Evolutionary conservation across 179 eudicot genomes (phyloP), one percentile per base, ranked within the genome.

Genomic region (Drosera spatulata): DNA sequence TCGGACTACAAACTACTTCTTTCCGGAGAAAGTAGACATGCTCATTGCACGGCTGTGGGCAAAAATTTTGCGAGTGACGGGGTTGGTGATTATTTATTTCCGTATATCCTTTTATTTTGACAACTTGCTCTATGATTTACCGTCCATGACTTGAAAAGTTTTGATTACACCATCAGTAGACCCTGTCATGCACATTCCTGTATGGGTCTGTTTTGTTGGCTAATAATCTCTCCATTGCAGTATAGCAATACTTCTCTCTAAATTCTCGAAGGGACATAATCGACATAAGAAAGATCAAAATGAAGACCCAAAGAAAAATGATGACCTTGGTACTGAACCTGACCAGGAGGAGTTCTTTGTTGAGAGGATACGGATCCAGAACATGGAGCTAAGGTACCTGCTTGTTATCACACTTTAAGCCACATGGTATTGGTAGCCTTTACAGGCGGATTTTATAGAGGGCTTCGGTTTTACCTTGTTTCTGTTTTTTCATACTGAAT

Each of bases 21-120:
- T 89, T 77, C 74, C 86, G 95, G 99, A 89, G 78, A 93, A 93
- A 74, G 80, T 86, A 66, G 99, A 93, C 65, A 87, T 80, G 83
- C 80, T 93, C 37, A 86, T 93, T 63, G 70, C 77, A 58, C 91
- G 97, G 41, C 39, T 80, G 9, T 89, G 97, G 95, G 79, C 53
- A 60, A 85, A 88, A 83, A 39, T 90, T 68, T 54, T 93, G 78
- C 76, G 69, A 54, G 61, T 72, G 58, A 75, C 80, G 55, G 77
- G 83, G 83, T 79, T 43, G 66, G 75, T 42, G 6, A 9, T 64
- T 12, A 38, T 22, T 44, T 22, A 22, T 38, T 22, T 14, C 39
- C 41, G 44, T 6, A 39, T 6, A 4, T 7, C 53, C 42, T 53
- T 47, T 11, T 15, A 48, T 42, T 44, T 62, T 10, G 13, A 8